These are phyloP conservation scores for Petrea volubilis DNA, from an alignment of 257 asterid species.

Conservation along the genomic window DNA sequence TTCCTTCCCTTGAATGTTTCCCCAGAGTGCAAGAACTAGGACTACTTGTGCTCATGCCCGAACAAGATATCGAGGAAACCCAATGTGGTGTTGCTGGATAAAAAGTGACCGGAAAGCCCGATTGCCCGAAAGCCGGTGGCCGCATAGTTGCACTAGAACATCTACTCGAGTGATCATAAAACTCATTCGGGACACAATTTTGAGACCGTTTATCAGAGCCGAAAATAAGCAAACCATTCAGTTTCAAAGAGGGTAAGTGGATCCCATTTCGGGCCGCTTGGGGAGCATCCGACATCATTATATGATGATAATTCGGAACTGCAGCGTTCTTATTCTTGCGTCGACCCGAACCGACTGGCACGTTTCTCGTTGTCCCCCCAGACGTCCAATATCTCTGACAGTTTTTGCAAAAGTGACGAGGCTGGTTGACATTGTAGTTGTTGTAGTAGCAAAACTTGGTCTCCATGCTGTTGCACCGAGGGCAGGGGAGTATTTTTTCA, in stretches of 20 bases:
- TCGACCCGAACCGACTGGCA: conserved; percentile 87
- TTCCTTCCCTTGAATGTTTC: conserved; percentile 58
- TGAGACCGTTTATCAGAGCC: conserved; percentile 38
- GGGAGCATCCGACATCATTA: conserved; percentile 37
- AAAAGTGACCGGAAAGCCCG: conserved; percentile 37
- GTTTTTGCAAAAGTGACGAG: conserved; percentile 78
- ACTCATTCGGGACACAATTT: conserved; percentile 23
- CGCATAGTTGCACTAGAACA: conserved; percentile 1
- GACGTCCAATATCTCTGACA: conserved; percentile 95
- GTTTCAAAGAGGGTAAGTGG: conserved; percentile 29
- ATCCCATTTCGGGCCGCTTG: conserved; percentile 38
- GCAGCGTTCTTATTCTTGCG: conserved; percentile 59
- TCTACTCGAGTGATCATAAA: conserved; percentile 24
- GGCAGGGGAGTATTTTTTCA: conserved; percentile 76
- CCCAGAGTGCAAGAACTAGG: conserved; percentile 45
- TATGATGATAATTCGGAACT: conserved; percentile 31
- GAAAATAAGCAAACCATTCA: conserved; percentile 48
- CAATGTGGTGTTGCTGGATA: conserved; percentile 31
- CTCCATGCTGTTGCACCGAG: conserved; percentile 82
- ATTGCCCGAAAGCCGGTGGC: conserved; percentile 21
- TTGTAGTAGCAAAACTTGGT: conserved; percentile 92
- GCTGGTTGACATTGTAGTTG: conserved; percentile 87
- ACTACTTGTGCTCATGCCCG: conserved; percentile 14
- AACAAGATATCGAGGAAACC: conserved; percentile 24
- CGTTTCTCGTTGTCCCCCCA: conserved; percentile 86